Base-by-base conservation (phyloP, 768 basidiomycete species). In the Hydnum rufescens region DNA sequence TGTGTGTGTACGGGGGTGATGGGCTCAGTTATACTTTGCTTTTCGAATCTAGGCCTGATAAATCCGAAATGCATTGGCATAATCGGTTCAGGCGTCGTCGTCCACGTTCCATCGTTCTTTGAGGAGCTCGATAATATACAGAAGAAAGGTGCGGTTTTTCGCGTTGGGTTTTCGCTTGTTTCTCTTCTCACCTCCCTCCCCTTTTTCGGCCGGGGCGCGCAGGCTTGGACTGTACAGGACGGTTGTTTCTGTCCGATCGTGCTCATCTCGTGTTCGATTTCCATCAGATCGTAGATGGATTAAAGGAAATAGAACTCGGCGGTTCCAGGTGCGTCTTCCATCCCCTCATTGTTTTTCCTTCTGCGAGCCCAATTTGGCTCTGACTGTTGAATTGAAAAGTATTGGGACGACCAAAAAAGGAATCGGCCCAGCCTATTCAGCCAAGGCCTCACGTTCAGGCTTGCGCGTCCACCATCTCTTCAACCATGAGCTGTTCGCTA, bases 381-480 rank as follows among this genome's bases (percentile, higher is more conserved):
- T 50, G 28, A 19, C 22, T 1, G 4, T 61, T 57, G 22, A 22
- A 39, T 22, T 22, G n/a, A n/a, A n/a, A 60, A 88, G 85, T 66
- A 97, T 99, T 62, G 95, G 95, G 25, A 99, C 95, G 31, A 99
- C 95, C 48, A 90, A 85, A 76, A 88, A 80, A 65, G 95, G 95
- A 50, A 97, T 99, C 62, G 95, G 95, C 66, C 95, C 95, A 65
- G 84, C 95, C 8, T 99, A 99, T 71, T 95, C 92, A 49, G 84
- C 82, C 49, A 99, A 97, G 67, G 89, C 95, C 16, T 93, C 89
- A 6, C 81, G 95, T 46, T 95, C 90, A 0, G 95, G 95, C 52
- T 73, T 99, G 44, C 78, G 95, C 49, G 79, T 99, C 1, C 95
- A 99, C 68, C 95, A 99, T 67, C 74, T 99, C 43, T 95, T 93